These are phyloP conservation scores for Moelleriella libera DNA, from an alignment of 2,329 filamentous ascomycete species.

Conservation along the genomic window DNA sequence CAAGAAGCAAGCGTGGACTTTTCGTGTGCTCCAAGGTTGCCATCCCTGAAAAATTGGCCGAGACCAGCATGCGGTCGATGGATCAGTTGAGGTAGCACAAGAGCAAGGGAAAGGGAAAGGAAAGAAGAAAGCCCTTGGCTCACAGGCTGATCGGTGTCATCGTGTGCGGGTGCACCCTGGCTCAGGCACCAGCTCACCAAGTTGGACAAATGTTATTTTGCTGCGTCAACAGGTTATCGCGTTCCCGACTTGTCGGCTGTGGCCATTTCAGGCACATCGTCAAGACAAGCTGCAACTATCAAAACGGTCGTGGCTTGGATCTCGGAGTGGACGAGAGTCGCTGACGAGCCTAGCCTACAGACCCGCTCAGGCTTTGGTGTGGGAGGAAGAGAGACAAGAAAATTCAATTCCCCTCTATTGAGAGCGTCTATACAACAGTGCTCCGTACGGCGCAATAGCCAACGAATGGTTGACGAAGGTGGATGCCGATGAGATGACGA, in stretches of 20 bases:
- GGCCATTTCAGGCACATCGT: no score
- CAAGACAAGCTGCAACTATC: background rate
- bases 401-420: background rate
- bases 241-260: background rate
- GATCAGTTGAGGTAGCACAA: slow-evolving; percentile 1
- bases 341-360: background rate
- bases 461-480: background rate
- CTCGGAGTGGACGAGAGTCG: background rate
- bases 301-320: background rate
- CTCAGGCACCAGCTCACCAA: background rate
- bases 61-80: slow-evolving; percentile 1
- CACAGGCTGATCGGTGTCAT: slow-evolving; percentile 1
- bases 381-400: background rate
- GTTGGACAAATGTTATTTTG: background rate
- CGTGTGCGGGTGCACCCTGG: slow-evolving; percentile 1
- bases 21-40: background rate
- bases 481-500: background rate
- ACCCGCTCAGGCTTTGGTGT: background rate
- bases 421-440: no score
- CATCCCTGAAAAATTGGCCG: background rate
- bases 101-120: background rate
- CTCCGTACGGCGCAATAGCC: background rate
- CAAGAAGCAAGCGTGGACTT: background rate
- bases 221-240: background rate
- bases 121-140: slow-evolving; percentile 1